These are phyloP conservation scores for Akanthomyces uredinophilus DNA, from an alignment of 2,329 filamentous ascomycete genomes.

Conservation along the genomic window DNA sequence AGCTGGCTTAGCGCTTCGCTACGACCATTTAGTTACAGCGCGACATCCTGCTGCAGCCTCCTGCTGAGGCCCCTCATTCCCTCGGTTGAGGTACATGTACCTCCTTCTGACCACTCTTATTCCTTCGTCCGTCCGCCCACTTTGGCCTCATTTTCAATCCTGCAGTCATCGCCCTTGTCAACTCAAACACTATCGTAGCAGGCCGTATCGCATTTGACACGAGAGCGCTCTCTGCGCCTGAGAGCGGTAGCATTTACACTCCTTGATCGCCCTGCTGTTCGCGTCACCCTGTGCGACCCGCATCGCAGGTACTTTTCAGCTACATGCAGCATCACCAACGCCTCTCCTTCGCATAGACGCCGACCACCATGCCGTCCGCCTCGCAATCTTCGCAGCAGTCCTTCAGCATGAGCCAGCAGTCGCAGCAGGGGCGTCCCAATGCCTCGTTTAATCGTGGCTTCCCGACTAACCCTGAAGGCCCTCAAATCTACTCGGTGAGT, in stretches of 20 bases:
- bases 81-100: neutral
- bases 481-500: constrained; percentile 59
- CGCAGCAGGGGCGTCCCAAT: constrained; percentile 34
- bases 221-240: neutral
- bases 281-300: neutral
- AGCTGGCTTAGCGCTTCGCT: neutral
- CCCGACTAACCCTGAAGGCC: constrained; percentile 35
- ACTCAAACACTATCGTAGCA: neutral
- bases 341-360: neutral
- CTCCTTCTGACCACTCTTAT: neutral
- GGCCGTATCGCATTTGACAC: neutral
- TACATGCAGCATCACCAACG: constrained; percentile 1
- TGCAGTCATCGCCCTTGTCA: neutral
- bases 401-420: constrained; percentile 52
- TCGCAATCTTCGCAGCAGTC: constrained; percentile 53
- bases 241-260: neutral
- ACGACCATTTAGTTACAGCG: neutral
- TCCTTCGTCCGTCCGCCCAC: neutral
- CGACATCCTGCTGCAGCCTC: neutral
- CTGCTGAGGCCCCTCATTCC: constrained; percentile 1
- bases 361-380: constrained; percentile 32
- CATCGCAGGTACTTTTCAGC: constrained; percentile 1
- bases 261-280: neutral
- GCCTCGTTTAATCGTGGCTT: constrained; percentile 34
- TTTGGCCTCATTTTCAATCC: constrained; percentile 10